Conservation (phyloP, 208 protist species). For the Leishmania turanica region DNA sequence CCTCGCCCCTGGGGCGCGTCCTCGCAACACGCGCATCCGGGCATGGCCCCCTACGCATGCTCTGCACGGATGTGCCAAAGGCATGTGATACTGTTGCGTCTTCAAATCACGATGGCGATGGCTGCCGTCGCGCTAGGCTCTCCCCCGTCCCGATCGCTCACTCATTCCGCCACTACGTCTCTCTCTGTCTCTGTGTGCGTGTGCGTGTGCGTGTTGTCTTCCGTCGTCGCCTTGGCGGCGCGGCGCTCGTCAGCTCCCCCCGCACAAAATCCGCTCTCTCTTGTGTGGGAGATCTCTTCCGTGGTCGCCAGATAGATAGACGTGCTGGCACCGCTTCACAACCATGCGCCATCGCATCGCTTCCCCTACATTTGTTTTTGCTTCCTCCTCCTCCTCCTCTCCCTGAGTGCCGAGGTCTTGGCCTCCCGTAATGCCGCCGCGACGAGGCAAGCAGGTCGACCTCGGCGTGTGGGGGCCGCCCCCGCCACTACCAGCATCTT, state of each 20-base stretch:
- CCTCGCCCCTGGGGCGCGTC: too few species aligned
- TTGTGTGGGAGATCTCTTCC: not conserved
- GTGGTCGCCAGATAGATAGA: not conserved
- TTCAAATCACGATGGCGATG: not conserved
- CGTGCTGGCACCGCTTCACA: not conserved
- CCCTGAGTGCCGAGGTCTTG: too few species aligned
- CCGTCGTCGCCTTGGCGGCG: not conserved
- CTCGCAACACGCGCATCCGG: not conserved
- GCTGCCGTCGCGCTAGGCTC: not conserved
- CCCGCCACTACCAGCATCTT: slow-evolving; percentile 18
- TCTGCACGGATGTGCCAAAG: not conserved
- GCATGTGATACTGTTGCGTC: not conserved
- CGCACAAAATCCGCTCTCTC: not conserved
- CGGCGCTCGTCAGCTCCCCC: not conserved
- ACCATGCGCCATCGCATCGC: not conserved
- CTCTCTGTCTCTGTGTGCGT: not conserved
- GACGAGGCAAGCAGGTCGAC: slow-evolving; percentile 45
- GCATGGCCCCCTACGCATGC: not conserved
- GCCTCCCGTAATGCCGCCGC: slow-evolving; percentile 14
- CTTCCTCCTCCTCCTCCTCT: not conserved
- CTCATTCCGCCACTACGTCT: not conserved
- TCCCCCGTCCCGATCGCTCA: not conserved
- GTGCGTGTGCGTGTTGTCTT: not conserved
- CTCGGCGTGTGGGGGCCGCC: slow-evolving; percentile 76
- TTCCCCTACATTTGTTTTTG: not conserved